Evolutionary conservation across 1,139 yeast genomes (phyloP).

Genomic region (Saccharomyces hybrid): DNA sequence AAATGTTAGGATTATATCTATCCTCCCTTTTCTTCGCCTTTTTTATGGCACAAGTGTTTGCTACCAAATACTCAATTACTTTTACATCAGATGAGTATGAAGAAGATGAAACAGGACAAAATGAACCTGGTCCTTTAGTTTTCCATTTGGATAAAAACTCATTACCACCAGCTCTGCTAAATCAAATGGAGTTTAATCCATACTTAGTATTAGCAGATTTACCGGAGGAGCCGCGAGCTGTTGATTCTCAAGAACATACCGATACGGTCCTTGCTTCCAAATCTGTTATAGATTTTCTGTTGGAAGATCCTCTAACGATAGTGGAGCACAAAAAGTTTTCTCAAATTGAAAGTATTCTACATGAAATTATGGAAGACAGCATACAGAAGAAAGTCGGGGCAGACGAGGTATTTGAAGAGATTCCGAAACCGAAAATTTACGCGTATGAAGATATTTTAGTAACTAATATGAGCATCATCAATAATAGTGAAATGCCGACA

Average conservation of each 20-base stretch:
- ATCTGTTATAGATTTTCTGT: neutral
- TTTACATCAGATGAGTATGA: conserved; percentile 6
- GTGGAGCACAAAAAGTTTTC: conserved; percentile 4
- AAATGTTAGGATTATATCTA: conserved; percentile 3
- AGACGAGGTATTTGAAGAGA: neutral
- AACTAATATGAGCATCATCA: neutral
- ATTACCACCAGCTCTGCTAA: conserved; percentile 7
- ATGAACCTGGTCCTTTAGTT: conserved; percentile 4
- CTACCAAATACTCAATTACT: conserved; percentile 7
- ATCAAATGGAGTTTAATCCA: conserved; percentile 5
- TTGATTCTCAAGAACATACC: conserved; percentile 5
- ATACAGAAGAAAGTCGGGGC: neutral
- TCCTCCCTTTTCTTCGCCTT: conserved; percentile 4
- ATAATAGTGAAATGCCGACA: neutral
- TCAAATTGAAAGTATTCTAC: conserved; percentile 4
- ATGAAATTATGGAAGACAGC: conserved; percentile 5
- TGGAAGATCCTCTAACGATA: neutral
- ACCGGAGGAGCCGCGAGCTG: conserved; percentile 10
- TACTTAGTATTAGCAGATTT: conserved; percentile 9
- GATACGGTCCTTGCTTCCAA: neutral
- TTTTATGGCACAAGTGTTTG: conserved; percentile 6
- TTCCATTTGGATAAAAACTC: conserved; percentile 8
- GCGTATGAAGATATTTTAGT: neutral
- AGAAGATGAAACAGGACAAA: conserved; percentile 1
- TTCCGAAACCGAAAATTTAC: neutral